Conservation (phyloP, 805 yeast genomes). For the Torulaspora microellipsoides region DNA sequence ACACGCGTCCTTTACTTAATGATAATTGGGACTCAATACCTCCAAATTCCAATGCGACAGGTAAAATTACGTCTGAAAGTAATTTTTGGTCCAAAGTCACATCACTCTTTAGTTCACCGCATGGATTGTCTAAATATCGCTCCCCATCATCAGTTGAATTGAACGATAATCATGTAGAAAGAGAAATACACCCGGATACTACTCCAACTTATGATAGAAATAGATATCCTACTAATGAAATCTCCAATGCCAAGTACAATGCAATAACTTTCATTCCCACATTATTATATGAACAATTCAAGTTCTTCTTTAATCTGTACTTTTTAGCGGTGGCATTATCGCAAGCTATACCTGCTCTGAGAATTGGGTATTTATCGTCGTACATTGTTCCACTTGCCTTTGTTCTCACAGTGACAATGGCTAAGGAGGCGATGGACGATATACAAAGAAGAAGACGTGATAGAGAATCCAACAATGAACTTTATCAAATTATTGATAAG, state of each 20-base stretch:
- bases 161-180: constrained; percentile 26
- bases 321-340: constrained; percentile 90
- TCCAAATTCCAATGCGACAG: not conserved
- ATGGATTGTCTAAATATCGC: constrained; percentile 7
- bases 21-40: constrained; percentile 7
- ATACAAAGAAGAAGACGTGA: constrained; percentile 87
- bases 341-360: constrained; percentile 79
- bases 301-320: constrained; percentile 90
- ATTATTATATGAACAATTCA: constrained; percentile 90
- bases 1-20: constrained; percentile 16
- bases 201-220: constrained; percentile 36
- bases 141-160: constrained; percentile 16
- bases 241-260: constrained; percentile 92
- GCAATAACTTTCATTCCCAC: constrained; percentile 84
- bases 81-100: constrained; percentile 2
- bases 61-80: too few relatives aligned
- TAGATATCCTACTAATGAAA: constrained; percentile 61
- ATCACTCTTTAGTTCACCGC: constrained; percentile 7
- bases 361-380: constrained; percentile 91
- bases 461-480: constrained; percentile 78
- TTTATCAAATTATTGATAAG: constrained; percentile 62
- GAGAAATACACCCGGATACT: constrained; percentile 42
- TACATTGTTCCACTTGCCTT: constrained; percentile 93
- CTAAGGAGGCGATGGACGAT: constrained; percentile 94
- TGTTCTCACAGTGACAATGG: constrained; percentile 88